Evolutionary conservation across 306 rosid genomes (phyloP).

Genomic region (Citrullus mucosospermus): DNA sequence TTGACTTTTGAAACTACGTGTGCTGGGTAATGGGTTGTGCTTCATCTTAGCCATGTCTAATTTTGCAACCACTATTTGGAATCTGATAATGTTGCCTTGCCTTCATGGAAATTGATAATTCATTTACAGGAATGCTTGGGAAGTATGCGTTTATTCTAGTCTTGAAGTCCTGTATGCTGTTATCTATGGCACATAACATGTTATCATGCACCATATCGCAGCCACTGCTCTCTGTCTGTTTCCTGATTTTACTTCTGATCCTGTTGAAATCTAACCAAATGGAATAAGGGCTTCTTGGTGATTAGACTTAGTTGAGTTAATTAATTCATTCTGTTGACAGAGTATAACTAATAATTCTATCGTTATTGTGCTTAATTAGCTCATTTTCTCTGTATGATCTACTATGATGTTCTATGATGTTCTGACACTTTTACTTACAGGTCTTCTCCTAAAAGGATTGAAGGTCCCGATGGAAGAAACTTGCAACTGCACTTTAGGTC

Average conservation of each 20-base stretch:
- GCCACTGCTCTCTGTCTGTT: neutral
- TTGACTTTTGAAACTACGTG: neutral
- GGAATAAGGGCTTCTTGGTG: neutral
- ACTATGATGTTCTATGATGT: neutral
- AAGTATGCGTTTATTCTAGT: neutral
- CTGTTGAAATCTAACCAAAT: neutral
- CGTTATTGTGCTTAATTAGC: neutral
- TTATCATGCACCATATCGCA: neutral
- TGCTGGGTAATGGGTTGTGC: neutral
- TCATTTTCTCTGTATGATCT: neutral
- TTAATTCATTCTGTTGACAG: neutral
- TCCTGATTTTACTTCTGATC: neutral
- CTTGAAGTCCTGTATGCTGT: neutral
- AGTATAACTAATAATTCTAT: neutral
- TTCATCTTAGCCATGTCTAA: neutral
- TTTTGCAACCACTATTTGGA: neutral
- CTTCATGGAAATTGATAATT: neutral
- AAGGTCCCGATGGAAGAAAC: slow-evolving; percentile 86
- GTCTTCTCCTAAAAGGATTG: slow-evolving; percentile 91
- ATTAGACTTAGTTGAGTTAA: neutral
- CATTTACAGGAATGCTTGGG: neutral
- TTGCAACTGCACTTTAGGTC: slow-evolving; percentile 76
- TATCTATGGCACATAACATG: neutral
- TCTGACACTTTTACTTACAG: slow-evolving; percentile 34
- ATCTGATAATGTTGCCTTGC: neutral